Percentiles rank a stretch among this genome's conserved stretches.
Evolutionary conservation across 2,329 filamentous ascomycete species (phyloP).

Genomic region (Penicillium sp.): DNA sequence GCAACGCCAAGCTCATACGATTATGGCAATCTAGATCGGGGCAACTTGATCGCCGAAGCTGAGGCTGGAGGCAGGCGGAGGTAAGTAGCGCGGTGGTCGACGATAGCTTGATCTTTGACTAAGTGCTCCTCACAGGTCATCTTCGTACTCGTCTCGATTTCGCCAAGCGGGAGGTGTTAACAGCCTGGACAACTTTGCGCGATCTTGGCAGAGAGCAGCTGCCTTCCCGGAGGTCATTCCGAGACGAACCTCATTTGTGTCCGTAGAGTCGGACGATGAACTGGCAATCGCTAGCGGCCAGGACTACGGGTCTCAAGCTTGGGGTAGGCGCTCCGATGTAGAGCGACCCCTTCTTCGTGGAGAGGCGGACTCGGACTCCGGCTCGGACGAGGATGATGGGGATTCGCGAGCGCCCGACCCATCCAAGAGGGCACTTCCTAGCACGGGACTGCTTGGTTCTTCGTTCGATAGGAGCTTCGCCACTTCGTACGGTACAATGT

Average conservation of each 20-base stretch:
- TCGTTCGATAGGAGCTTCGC: conserved; percentile 70
- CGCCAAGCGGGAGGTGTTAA: conserved; percentile 81
- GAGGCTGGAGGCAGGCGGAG: conserved; percentile 17
- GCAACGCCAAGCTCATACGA: conserved; percentile 17
- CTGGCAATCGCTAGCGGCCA: conserved; percentile 21
- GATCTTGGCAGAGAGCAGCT: conserved; percentile 87
- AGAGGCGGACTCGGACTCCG: conserved; percentile 25
- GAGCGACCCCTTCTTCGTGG: conserved; percentile 29
- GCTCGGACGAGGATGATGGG: conserved; percentile 24
- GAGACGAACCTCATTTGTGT: conserved; percentile 69
- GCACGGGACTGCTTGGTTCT: conserved; percentile 39
- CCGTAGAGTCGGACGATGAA: conserved; percentile 52
- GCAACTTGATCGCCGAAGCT: conserved; percentile 13
- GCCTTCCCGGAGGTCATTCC: conserved; percentile 84
- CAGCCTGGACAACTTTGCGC: conserved; percentile 88
- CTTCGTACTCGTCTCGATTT: conserved; percentile 47
- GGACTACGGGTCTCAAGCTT: conserved; percentile 22
- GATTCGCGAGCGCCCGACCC: conserved; percentile 11
- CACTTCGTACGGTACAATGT: conserved; percentile 58
- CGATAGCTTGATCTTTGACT: not conserved
- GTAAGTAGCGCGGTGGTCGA: conserved; percentile 2
- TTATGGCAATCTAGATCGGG: conserved; percentile 10
- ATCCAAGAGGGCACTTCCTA: conserved; percentile 20
- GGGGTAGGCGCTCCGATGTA: conserved; percentile 25
- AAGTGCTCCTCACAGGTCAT: conserved; percentile 23